Percentiles rank a stretch among this genome's conserved stretches.
Conservation (phyloP, 2,329 filamentous ascomycete species). For the Stagonosporopsis tanaceti region DNA sequence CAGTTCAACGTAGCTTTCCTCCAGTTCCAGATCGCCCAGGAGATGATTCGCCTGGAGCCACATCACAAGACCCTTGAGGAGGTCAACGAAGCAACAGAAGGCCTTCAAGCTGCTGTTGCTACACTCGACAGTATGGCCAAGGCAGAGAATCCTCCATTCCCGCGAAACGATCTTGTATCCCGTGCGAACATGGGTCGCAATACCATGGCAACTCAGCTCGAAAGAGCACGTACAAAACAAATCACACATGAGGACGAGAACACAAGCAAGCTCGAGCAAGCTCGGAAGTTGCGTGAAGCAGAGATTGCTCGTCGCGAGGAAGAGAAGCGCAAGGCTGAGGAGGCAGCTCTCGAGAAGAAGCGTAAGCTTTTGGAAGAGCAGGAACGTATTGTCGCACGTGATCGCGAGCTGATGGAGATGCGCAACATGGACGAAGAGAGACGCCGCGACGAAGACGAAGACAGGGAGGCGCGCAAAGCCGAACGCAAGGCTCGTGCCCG, state of each 20-base stretch:
- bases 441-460: constrained; percentile 69
- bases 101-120: constrained; percentile 86
- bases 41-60: constrained; percentile 78
- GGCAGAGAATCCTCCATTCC: constrained; percentile 79
- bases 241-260: constrained; percentile 94
- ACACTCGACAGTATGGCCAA: constrained; percentile 67
- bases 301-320: constrained; percentile 82
- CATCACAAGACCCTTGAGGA: constrained; percentile 79
- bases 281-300: constrained; percentile 79
- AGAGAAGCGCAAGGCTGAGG: constrained; percentile 71
- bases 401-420: constrained; percentile 75
- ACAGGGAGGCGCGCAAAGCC: constrained; percentile 79
- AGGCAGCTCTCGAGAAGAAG: constrained; percentile 75
- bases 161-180: constrained; percentile 87
- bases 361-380: constrained; percentile 88
- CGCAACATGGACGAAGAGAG: constrained; percentile 74
- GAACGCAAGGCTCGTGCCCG: constrained; percentile 61
- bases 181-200: constrained; percentile 97
- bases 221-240: constrained; percentile 83
- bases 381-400: constrained; percentile 76
- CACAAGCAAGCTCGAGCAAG: constrained; percentile 83
- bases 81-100: constrained; percentile 79
- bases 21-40: constrained; percentile 89
- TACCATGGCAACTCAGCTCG: constrained; percentile 90
- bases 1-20: constrained; percentile 99